These are phyloP conservation scores for Uronychia setigera DNA, from an alignment of 73 alveolate genomes.

Conservation along the genomic window DNA sequence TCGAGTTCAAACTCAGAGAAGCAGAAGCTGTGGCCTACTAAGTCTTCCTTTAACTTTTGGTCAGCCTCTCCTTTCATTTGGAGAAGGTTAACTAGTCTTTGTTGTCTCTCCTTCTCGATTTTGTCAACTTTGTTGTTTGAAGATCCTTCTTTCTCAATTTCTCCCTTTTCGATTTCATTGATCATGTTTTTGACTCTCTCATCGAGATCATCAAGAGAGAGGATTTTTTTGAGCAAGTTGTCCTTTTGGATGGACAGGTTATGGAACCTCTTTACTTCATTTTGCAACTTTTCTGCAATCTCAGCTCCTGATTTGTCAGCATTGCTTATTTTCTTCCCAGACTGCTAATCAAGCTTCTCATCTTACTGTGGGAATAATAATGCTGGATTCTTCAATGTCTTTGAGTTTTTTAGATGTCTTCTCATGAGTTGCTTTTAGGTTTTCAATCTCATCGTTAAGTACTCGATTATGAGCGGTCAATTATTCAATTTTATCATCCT, in stretches of 20 bases:
- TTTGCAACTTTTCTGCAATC: neutral
- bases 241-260: neutral
- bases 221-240: neutral
- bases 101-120: neutral
- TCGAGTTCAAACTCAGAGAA: neutral
- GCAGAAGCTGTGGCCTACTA: neutral
- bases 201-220: conserved; percentile 14
- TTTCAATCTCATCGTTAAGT: conserved; percentile 33
- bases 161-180: conserved; percentile 10
- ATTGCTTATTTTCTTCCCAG: neutral
- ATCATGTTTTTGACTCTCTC: conserved; percentile 13
- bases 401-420: conserved; percentile 21
- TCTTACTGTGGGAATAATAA: conserved; percentile 19
- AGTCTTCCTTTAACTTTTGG: neutral
- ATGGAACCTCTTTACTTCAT: conserved; percentile 3
- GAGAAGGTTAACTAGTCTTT: neutral
- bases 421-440: conserved; percentile 32
- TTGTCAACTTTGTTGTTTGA: too few species aligned
- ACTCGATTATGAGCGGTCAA: conserved; percentile 14
- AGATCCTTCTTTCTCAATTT: neutral
- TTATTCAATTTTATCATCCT: conserved; percentile 50
- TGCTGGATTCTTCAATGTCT: conserved; percentile 31
- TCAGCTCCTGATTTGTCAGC: conserved; percentile 1
- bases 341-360: neutral
- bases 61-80: neutral